Evolutionary conservation across 257 asterid genomes (phyloP).

Genomic region (Petunia secreta): DNA sequence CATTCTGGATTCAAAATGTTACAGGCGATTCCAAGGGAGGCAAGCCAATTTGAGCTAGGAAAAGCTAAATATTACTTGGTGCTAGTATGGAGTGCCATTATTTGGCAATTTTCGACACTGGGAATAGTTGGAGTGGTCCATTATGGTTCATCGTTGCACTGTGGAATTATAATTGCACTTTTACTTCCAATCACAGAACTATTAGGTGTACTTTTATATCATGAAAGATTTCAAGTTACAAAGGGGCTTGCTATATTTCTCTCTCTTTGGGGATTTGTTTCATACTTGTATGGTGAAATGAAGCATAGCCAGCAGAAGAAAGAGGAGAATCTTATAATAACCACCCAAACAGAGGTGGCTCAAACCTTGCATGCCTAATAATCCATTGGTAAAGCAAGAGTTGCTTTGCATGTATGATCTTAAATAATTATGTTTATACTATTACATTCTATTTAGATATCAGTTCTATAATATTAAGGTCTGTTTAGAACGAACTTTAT

Average conservation of each 20-base stretch:
- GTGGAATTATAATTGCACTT: background rate
- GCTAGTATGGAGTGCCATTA: slow-evolving; percentile 10
- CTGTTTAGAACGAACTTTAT: background rate
- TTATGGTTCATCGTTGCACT: slow-evolving; percentile 15
- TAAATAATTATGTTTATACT: background rate
- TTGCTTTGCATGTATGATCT: background rate
- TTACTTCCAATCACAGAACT: background rate
- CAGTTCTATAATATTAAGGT: background rate
- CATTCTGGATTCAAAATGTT: background rate
- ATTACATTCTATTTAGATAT: background rate
- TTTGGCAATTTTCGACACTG: slow-evolving; percentile 19
- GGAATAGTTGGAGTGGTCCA: slow-evolving; percentile 26
- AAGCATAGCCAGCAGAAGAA: slow-evolving; percentile 19
- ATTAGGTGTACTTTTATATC: slow-evolving; percentile 14
- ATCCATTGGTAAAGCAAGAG: background rate
- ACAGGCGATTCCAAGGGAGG: slow-evolving; percentile 32
- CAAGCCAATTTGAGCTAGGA: slow-evolving; percentile 22
- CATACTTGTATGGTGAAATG: slow-evolving; percentile 39
- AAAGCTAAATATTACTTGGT: slow-evolving; percentile 2
- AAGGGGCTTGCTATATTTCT: slow-evolving; percentile 29
- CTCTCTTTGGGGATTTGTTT: slow-evolving; percentile 43
- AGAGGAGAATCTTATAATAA: background rate
- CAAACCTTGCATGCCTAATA: background rate
- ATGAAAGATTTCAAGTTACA: slow-evolving; percentile 21
- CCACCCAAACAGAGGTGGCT: background rate